Percentiles rank a stretch among this genome's conserved stretches.
These are phyloP conservation scores for Musa itinerans DNA, from an alignment of 176 grass and related monocot genomes.

Conservation along the genomic window DNA sequence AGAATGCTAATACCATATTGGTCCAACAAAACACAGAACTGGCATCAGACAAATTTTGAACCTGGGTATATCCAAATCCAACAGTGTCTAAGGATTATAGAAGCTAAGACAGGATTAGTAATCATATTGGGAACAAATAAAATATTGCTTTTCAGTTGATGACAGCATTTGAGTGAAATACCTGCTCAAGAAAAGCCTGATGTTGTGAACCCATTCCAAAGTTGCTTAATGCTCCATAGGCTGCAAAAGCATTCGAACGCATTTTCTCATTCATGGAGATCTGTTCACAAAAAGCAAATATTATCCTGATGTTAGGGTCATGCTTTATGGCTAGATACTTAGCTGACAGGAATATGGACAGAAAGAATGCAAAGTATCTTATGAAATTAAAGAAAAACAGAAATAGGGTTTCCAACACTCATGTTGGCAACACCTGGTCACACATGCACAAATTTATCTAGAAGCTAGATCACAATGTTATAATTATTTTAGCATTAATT, in stretches of 20 bases:
- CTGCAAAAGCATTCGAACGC: conserved; percentile 95
- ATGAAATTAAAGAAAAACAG: background rate
- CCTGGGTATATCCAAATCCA: no score
- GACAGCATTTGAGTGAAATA: conserved; percentile 15
- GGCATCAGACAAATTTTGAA: no score
- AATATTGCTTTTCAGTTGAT: background rate
- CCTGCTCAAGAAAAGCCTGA: conserved; percentile 95
- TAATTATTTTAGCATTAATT: no score
- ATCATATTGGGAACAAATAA: background rate
- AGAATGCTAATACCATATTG: no score
- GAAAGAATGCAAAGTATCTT: background rate
- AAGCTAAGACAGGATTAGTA: background rate
- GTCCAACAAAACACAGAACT: no score
- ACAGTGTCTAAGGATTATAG: no score
- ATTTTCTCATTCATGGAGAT: conserved; percentile 91
- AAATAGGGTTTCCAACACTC: background rate
- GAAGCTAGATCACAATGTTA: no score
- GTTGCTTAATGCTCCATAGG: conserved; percentile 79
- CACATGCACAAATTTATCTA: no score
- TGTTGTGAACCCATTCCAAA: conserved; percentile 76
- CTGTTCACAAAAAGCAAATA: conserved; percentile 36
- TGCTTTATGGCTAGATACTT: background rate
- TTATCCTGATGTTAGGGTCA: background rate
- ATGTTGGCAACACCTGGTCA: no score
- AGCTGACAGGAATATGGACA: background rate